Conservation (phyloP, 2,329 filamentous ascomycete species). For the Fusarium stilboides region DNA sequence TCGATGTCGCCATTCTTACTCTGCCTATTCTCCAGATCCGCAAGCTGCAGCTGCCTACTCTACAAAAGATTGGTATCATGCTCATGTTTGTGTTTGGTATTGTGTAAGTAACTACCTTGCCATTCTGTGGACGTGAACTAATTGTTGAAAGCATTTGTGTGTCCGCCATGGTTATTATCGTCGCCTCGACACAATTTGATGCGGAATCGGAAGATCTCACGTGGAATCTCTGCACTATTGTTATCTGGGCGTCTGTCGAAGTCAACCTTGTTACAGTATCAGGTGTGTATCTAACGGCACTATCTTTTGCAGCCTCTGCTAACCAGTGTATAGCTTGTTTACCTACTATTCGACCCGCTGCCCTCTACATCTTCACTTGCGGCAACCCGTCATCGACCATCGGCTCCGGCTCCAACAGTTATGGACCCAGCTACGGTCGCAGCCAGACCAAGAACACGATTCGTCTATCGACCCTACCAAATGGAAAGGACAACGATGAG, state of each 20-base stretch:
- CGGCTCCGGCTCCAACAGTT: conserved; percentile 37
- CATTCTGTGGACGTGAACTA: not conserved
- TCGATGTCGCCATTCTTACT: conserved; percentile 52
- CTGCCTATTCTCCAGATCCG: conserved; percentile 52
- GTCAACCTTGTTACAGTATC: conserved; percentile 48
- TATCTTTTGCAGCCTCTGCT: rapidly evolving
- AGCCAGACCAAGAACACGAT: conserved; percentile 46
- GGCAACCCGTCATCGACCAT: conserved; percentile 27
- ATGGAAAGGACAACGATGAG: conserved; percentile 37
- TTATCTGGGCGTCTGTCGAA: conserved; percentile 47
- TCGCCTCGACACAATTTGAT: conserved; percentile 35
- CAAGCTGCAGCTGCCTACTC: conserved; percentile 49
- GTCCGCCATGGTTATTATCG: conserved; percentile 43
- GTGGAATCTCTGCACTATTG: conserved; percentile 43
- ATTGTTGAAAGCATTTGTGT: conserved; percentile 31
- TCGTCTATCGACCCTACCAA: conserved; percentile 33
- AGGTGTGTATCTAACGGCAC: not conserved
- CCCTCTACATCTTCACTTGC: conserved; percentile 41
- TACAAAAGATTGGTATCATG: conserved; percentile 50
- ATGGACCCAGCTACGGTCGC: conserved; percentile 33
- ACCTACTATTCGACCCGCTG: conserved; percentile 42
- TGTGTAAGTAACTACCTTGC: conserved; percentile 38
- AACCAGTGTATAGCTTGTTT: conserved; percentile 30
- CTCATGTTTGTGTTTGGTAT: conserved; percentile 53
- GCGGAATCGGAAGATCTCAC: conserved; percentile 35